Base-by-base conservation (phyloP, 495 filamentous ascomycete species). In the Penicillium desertorum region DNA sequence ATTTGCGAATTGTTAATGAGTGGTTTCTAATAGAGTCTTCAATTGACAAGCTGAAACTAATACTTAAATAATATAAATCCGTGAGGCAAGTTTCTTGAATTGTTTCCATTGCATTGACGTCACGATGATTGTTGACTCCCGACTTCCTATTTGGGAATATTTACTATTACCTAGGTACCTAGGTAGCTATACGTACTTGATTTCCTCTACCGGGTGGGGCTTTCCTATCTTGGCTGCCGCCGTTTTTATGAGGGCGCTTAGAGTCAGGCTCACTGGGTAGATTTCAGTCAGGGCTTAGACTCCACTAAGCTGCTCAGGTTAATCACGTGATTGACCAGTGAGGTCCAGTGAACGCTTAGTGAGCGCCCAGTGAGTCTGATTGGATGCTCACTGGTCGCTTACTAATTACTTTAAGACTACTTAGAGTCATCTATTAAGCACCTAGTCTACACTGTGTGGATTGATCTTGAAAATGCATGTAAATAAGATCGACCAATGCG, bases 161-260 rank as follows among this genome's bases (percentile, higher is more conserved):
- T 39, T 17, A 9, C 36, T 39, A 17, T 14, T 14, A 5, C n/a
- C n/a, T n/a, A n/a, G n/a, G n/a, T n/a, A 22, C 22, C 23, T 25
- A 25, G 37, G 37, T 41, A n/a, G 14, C 37, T 41, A 8, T 29
- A 45, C 44, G 23, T 45, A 43, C 19, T n/a, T 11, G 6, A 6
- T 9, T 16, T 58, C 29, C 50, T 50, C 41, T 58, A 57, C 54
- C 57, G 30, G 54, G 58, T 64, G 58, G 58, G 54, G 54, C 54
- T 64, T 61, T 61, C 54, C 54, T 64, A 61, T 58, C 48, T 57
- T 50, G 32, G 62, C 37, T 62, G 60, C 52, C 60, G 60, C 63
- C 50, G 63, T 57, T 62, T 65, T 62, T 54, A 59, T 54, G 60
- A 62, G 59, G 59, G 82, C 76, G 17, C 57, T 63, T 54, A 60